Percentiles rank a stretch among this genome's conserved stretches.
Evolutionary conservation across 2,329 filamentous ascomycete species (phyloP).

Genomic region (Penicillium sp.): DNA sequence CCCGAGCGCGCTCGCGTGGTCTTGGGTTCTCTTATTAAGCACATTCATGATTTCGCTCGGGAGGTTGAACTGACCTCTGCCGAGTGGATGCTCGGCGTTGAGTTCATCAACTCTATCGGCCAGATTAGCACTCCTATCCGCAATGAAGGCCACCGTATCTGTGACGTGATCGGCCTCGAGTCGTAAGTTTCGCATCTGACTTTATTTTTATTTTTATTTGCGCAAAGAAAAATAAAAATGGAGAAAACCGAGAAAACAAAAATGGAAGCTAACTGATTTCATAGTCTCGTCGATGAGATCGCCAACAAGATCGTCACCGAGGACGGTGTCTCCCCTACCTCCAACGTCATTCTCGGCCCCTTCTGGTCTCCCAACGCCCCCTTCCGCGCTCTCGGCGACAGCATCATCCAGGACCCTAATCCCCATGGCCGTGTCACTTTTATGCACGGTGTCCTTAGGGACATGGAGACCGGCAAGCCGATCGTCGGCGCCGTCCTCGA

Average conservation of each 20-base stretch:
- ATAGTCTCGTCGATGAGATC: conserved; percentile 73
- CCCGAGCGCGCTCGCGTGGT: conserved; percentile 62
- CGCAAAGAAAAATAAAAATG: neutral
- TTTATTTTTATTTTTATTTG: neutral
- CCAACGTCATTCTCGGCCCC: conserved; percentile 71
- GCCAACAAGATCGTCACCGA: conserved; percentile 65
- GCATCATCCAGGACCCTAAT: conserved; percentile 63
- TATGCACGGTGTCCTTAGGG: conserved; percentile 68
- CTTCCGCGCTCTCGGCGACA: conserved; percentile 64
- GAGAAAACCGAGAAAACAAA: too few species aligned
- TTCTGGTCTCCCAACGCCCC: conserved; percentile 76
- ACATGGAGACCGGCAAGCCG: conserved; percentile 63
- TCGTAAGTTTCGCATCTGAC: conserved; percentile 36
- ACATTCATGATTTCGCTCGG: conserved; percentile 75
- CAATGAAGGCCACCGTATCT: conserved; percentile 72
- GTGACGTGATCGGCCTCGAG: conserved; percentile 71
- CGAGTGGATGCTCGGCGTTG: conserved; percentile 73
- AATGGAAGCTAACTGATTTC: conserved; percentile 23
- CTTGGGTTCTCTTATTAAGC: conserved; percentile 62
- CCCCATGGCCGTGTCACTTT: conserved; percentile 56
- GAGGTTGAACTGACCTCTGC: conserved; percentile 74
- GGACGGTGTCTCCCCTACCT: conserved; percentile 62
- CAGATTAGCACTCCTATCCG: conserved; percentile 65
- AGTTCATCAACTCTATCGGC: conserved; percentile 72
- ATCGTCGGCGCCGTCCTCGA: conserved; percentile 69